Conservation (phyloP, 78 protist species). For the Salpingoeca rosetta region DNA sequence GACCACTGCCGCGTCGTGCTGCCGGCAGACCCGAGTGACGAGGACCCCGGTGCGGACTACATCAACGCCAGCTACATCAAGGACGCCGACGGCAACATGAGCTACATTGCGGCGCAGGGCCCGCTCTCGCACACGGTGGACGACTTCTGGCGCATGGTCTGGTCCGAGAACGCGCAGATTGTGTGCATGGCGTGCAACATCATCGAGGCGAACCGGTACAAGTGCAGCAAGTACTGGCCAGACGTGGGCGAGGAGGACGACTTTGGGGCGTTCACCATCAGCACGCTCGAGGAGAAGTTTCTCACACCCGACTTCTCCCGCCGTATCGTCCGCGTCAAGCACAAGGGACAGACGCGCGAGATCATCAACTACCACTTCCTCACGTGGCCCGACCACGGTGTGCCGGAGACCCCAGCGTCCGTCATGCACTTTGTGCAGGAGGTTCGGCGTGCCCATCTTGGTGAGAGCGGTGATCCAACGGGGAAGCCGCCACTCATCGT, state of each 20-base stretch:
- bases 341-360: slow-evolving; percentile 9
- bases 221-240: slow-evolving; percentile 50
- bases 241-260: neutral
- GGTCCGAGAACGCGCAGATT: neutral
- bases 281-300: neutral
- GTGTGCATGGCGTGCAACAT: slow-evolving; percentile 42
- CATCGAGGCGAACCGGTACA: slow-evolving; percentile 2
- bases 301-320: neutral
- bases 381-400: slow-evolving; percentile 61
- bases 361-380: slow-evolving; percentile 29
- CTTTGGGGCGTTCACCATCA: neutral
- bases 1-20: neutral
- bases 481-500: slow-evolving; percentile 34
- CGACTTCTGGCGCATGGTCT: slow-evolving; percentile 62
- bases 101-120: slow-evolving; percentile 51
- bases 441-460: neutral
- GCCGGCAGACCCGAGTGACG: neutral
- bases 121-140: slow-evolving; percentile 22
- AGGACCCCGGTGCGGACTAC: slow-evolving; percentile 13
- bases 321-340: neutral
- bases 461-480: neutral
- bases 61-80: slow-evolving; percentile 47
- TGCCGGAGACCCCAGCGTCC: neutral
- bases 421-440: neutral
- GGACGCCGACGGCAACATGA: neutral